These are phyloP conservation scores for Nicotiana tomentosiformis DNA, from an alignment of 257 asterid genomes.

Conservation along the genomic window DNA sequence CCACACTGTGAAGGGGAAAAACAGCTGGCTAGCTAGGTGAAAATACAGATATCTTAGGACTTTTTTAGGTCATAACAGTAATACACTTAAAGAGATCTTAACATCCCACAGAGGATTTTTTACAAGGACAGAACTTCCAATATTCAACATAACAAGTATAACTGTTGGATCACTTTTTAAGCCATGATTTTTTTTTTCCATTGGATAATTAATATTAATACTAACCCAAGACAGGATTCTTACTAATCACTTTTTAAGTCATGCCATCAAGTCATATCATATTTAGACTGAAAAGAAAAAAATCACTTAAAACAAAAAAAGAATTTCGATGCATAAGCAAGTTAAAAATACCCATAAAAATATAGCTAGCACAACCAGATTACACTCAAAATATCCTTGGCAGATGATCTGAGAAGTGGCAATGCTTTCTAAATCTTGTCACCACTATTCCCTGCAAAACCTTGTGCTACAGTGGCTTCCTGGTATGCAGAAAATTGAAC, in stretches of 20 bases:
- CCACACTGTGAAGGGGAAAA: neutral
- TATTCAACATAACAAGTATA: neutral
- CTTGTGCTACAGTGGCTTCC: neutral
- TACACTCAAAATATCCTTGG: too few relatives aligned
- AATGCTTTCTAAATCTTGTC: neutral
- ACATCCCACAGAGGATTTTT: neutral
- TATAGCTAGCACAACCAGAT: too few relatives aligned
- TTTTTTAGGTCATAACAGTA: neutral
- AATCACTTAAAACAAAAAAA: neutral
- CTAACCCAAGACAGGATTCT: neutral
- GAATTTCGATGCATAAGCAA: neutral
- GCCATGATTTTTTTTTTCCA: neutral
- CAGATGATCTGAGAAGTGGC: neutral
- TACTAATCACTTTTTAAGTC: neutral
- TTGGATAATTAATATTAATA: neutral
- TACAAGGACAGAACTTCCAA: neutral
- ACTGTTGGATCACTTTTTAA: neutral
- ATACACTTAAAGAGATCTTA: neutral
- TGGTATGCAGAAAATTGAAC: neutral
- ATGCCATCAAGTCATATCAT: neutral
- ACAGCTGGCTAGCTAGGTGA: neutral
- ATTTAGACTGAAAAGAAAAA: neutral
- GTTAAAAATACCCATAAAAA: neutral
- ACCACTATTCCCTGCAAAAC: neutral
- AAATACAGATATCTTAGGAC: neutral